Conservation (phyloP, 176 grass and related monocot species). For the Bolboschoenus planiculmis region DNA sequence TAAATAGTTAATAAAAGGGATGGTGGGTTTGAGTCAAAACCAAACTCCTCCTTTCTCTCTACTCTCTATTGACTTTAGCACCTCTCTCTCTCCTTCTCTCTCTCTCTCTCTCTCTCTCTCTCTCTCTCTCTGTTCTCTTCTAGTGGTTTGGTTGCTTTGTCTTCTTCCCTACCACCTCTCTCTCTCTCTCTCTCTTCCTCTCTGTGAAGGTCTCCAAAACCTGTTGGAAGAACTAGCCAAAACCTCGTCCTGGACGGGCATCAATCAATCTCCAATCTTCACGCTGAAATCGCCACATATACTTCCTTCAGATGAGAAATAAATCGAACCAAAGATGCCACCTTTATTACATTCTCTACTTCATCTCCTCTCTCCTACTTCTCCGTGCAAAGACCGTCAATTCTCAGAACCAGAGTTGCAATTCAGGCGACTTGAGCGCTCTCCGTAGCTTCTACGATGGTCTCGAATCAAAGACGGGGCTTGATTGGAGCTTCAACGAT, state of each 20-base stretch:
- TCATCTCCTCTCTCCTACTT: constrained; percentile 15
- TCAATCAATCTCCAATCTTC: constrained; percentile 15
- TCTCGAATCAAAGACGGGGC: constrained; percentile 28
- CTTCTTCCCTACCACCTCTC: constrained; percentile 8
- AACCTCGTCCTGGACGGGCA: constrained; percentile 8
- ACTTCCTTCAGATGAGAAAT: constrained; percentile 51
- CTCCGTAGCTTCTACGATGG: constrained; percentile 37
- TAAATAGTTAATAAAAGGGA: constrained; percentile 1
- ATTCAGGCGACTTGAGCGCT: constrained; percentile 41
- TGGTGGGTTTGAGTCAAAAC: constrained; percentile 45
- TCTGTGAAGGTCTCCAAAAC: constrained; percentile 8
- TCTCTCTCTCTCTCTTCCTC: constrained; percentile 11
- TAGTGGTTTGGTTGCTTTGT: constrained; percentile 11
- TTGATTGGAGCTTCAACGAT: constrained; percentile 36
- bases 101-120: constrained; percentile 22
- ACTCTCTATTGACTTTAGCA: constrained; percentile 18
- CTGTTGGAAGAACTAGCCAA: not conserved
- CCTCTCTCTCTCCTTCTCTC: constrained; percentile 33
- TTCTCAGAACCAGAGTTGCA: constrained; percentile 43
- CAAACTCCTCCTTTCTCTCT: constrained; percentile 32
- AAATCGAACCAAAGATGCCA: not conserved
- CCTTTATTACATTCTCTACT: constrained; percentile 21
- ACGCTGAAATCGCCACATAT: constrained; percentile 28
- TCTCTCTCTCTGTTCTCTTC: not conserved
- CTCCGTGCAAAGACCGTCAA: constrained; percentile 4